Evolutionary conservation across 2,329 filamentous ascomycete genomes (phyloP).

Genomic region (Neurospora sp.): DNA sequence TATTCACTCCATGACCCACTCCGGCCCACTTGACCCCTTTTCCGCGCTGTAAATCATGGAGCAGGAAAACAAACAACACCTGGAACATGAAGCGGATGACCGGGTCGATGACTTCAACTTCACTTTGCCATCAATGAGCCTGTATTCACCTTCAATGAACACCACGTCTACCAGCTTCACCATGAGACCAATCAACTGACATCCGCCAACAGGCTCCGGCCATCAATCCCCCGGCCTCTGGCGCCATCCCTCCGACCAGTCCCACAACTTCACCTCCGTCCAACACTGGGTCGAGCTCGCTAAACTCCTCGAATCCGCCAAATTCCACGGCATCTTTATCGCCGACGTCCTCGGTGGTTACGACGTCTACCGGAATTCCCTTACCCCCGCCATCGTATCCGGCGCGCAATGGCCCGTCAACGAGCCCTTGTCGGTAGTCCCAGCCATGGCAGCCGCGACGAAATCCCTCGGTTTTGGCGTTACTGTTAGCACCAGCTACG

Average conservation of each 20-base stretch:
- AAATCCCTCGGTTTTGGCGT: slow-evolving; percentile 59
- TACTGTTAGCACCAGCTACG: slow-evolving; percentile 58
- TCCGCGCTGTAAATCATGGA: not conserved
- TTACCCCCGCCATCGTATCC: slow-evolving; percentile 46
- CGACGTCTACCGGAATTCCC: slow-evolving; percentile 56
- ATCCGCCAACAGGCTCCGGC: slow-evolving; percentile 23
- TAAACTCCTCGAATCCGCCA: slow-evolving; percentile 47
- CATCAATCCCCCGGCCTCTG: slow-evolving; percentile 40
- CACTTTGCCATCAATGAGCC: not conserved
- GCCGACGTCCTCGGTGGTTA: slow-evolving; percentile 58
- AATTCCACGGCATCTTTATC: slow-evolving; percentile 58
- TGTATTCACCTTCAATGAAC: not conserved
- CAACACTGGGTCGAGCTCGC: slow-evolving; percentile 53
- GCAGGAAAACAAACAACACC: not conserved
- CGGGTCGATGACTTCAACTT: not conserved
- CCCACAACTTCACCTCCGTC: slow-evolving; percentile 49
- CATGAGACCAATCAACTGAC: not conserved
- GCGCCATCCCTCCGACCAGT: slow-evolving; percentile 55
- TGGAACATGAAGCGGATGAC: not conserved
- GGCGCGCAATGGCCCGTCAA: slow-evolving; percentile 65
- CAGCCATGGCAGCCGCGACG: slow-evolving; percentile 59
- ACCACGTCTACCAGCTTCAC: not conserved
- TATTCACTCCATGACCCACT: not conserved
- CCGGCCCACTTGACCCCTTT: not conserved
- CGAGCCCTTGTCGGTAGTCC: slow-evolving; percentile 51